These are phyloP conservation scores for Haplosporangium sp. DNA, from an alignment of 371 early-diverging fungal species.

Conservation along the genomic window DNA sequence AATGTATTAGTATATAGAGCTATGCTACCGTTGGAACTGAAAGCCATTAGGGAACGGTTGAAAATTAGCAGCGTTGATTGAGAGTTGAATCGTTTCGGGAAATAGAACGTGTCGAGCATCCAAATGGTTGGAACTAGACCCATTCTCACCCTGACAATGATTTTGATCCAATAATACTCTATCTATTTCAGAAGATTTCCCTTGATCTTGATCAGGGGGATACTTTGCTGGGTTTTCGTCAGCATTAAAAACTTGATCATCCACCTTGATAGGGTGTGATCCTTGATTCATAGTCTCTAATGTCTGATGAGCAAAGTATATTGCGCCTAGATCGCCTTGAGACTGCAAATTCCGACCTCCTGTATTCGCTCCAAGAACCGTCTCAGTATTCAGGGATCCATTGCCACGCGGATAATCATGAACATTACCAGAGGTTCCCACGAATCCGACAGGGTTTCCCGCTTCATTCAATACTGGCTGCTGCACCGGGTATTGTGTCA, in stretches of 20 bases:
- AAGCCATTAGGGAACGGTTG: constrained; percentile 42
- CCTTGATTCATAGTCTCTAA: not conserved
- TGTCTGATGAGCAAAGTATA: not conserved
- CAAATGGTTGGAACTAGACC: not conserved
- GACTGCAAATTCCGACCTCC: not conserved
- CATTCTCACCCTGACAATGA: not conserved
- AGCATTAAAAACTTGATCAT: not conserved
- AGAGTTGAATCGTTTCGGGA: constrained; percentile 44
- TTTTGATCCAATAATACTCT: not conserved
- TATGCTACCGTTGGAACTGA: constrained; percentile 35
- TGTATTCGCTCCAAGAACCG: not conserved
- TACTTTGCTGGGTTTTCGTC: not conserved
- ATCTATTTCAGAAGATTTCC: not conserved
- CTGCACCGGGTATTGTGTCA: not conserved
- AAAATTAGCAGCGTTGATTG: constrained; percentile 38
- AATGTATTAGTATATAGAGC: not conserved
- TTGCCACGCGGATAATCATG: constrained; percentile 1
- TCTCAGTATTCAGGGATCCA: not conserved
- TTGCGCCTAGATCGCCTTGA: not conserved
- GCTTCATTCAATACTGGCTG: constrained; percentile 29
- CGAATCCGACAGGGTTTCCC: constrained; percentile 16
- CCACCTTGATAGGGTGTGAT: not conserved
- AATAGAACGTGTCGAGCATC: constrained; percentile 22
- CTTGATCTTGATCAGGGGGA: not conserved
- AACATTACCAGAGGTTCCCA: constrained; percentile 25